Evolutionary conservation across 208 protist genomes (phyloP), one percentile per base, ranked within the genome.

Genomic region (Crithidia fasciculata): DNA sequence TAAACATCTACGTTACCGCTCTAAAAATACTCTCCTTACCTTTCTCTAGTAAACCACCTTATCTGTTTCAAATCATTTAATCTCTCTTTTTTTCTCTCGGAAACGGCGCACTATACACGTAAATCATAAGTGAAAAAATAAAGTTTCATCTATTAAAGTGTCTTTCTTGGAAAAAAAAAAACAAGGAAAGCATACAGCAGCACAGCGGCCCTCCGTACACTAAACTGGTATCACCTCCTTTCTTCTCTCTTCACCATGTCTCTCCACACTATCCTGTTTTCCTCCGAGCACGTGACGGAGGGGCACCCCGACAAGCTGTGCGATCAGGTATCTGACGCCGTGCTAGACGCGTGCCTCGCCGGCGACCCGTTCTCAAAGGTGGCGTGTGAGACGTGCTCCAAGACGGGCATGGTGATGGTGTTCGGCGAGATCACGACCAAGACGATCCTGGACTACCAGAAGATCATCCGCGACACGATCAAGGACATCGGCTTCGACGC

Each of bases 221-320:
- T n/a, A n/a, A n/a, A n/a, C n/a, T n/a, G n/a, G n/a, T n/a, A n/a
- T n/a, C 67, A 6, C 41, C 49, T 47, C 37, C 36, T 61, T n/a
- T 45, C 41, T 68, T 56, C 44, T 55, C 37, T 18, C 60, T n/a
- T n/a, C 19, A 78, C n/a, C 43, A 93, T 93, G 87, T 95, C 84
- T 36, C 80, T 93, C 55, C 91, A 88, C 72, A 86, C 74, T 45
- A 99, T 99, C 81, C 82, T 99, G 36, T 99, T 99, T 86, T 99
- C 99, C 45, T 99, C 98, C 49, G 99, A 99, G 91, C 98, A 98
- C 70, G 99, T 99, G 40, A 99, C 94, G 80, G 98, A 99, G 87
- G 98, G 99, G 28, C 99, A 99, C 85, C 99, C 99, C 69, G 99
- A 99, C 84, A 99, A 99, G 87, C 88, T 99, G n/a, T 99, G 98